Percentiles rank a stretch among this genome's conserved stretches.
These are phyloP conservation scores for Pugionium dolabratum DNA, from an alignment of 345 rosid genomes.

Conservation along the genomic window DNA sequence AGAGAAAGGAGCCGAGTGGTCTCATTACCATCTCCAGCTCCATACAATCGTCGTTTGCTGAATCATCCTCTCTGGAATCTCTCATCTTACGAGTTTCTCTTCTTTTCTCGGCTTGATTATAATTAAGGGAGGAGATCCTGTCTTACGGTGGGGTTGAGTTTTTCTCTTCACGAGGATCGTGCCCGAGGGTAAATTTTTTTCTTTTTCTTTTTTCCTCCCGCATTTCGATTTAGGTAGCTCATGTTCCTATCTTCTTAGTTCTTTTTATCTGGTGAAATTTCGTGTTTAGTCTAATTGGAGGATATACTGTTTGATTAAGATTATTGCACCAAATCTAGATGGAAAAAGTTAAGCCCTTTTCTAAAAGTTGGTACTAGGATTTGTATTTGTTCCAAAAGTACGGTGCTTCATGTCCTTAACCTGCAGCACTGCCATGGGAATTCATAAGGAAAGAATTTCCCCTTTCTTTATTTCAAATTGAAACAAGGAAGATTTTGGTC, in stretches of 20 bases:
- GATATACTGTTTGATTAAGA: neutral
- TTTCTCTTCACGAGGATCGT: too few species aligned
- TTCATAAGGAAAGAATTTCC: too few species aligned
- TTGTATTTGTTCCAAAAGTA: constrained; percentile 9
- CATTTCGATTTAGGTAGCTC: constrained; percentile 27
- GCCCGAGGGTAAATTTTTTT: constrained; percentile 31
- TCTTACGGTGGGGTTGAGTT: constrained; percentile 22
- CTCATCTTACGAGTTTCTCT: constrained; percentile 28
- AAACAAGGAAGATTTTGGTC: neutral
- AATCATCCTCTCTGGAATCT: constrained; percentile 33
- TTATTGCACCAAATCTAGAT: constrained; percentile 12
- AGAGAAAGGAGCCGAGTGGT: constrained; percentile 32
- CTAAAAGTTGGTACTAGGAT: too few species aligned
- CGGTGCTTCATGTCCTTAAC: constrained; percentile 6
- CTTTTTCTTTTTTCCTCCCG: neutral
- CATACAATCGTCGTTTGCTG: constrained; percentile 30
- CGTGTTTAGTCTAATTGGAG: neutral
- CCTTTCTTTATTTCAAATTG: neutral
- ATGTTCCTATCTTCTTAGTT: too few species aligned
- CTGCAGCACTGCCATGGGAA: constrained; percentile 16
- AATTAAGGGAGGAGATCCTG: constrained; percentile 28
- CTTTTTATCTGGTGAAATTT: neutral
- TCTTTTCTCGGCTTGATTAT: constrained; percentile 9
- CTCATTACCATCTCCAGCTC: constrained; percentile 33
- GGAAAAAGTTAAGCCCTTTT: neutral